Percentiles rank a stretch among this genome's conserved stretches.
Evolutionary conservation across 352 stramenopile genomes (phyloP).

Genomic region (Elongisporangium undulatum): DNA sequence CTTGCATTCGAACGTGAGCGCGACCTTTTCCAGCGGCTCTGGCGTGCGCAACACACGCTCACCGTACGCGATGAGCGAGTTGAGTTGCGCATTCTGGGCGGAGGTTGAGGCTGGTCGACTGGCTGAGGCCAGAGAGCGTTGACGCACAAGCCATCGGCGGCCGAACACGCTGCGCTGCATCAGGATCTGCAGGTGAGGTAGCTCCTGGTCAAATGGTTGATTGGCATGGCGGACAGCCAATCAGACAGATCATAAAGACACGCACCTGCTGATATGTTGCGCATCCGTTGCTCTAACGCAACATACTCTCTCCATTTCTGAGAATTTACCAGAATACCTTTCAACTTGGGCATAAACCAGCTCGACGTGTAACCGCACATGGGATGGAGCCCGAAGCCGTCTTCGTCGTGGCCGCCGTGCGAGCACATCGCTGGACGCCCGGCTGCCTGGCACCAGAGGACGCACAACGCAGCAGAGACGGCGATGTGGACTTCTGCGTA

Average conservation of each 20-base stretch:
- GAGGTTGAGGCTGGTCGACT: not conserved
- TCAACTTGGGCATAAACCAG: not conserved
- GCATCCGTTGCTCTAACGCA: not conserved
- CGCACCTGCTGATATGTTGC: not conserved
- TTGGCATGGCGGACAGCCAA: not conserved
- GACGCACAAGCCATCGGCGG: not conserved
- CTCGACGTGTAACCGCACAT: not conserved
- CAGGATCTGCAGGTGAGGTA: not conserved
- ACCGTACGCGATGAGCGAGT: conserved; percentile 63
- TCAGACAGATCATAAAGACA: not conserved
- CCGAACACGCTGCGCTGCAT: not conserved
- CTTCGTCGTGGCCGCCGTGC: not conserved
- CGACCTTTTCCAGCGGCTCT: conserved; percentile 55
- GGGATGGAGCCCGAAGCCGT: not conserved
- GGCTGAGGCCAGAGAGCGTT: not conserved
- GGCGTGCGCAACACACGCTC: conserved; percentile 45
- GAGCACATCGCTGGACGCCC: not conserved
- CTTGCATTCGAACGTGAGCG: conserved; percentile 56
- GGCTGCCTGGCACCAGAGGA: not conserved
- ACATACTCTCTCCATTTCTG: not conserved
- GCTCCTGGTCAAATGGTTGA: not conserved
- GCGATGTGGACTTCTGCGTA: not conserved
- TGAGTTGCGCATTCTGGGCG: not conserved
- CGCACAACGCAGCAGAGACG: not conserved
- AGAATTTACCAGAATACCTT: not conserved